These are phyloP conservation scores for Metarhizium album DNA, from an alignment of 2,329 filamentous ascomycete species.

Conservation along the genomic window DNA sequence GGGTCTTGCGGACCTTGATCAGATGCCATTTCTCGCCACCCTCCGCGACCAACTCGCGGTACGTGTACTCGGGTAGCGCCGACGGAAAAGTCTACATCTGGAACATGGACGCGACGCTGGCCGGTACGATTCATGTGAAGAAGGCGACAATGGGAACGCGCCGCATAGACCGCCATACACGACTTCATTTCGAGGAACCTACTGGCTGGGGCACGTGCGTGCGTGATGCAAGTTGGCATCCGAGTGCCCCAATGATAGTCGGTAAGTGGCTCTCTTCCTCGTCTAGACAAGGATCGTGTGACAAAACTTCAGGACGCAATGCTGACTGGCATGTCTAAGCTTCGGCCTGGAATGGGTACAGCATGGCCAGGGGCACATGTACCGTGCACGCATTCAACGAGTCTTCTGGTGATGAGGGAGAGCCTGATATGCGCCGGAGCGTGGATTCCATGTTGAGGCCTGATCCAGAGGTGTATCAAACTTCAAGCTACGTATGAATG, in stretches of 20 bases:
- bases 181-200: slow-evolving; percentile 45
- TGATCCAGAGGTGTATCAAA: slow-evolving; percentile 15
- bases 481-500: background rate
- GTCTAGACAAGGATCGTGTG: no score
- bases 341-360: slow-evolving; percentile 73
- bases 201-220: slow-evolving; percentile 66
- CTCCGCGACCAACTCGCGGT: slow-evolving; percentile 74
- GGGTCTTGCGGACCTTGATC: slow-evolving; percentile 80
- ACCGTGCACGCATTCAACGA: slow-evolving; percentile 72
- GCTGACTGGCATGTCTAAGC: slow-evolving; percentile 34
- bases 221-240: slow-evolving; percentile 85
- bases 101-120: slow-evolving; percentile 83
- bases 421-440: slow-evolving; percentile 41
- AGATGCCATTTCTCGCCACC: slow-evolving; percentile 91
- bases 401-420: slow-evolving; percentile 51
- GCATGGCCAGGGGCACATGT: slow-evolving; percentile 62
- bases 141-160: slow-evolving; percentile 55
- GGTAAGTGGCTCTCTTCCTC: slow-evolving; percentile 29
- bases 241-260: slow-evolving; percentile 67
- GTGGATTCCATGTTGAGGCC: slow-evolving; percentile 49
- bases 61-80: slow-evolving; percentile 85
- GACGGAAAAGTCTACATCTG: slow-evolving; percentile 87
- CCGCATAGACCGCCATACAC: slow-evolving; percentile 41
- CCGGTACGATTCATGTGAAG: slow-evolving; percentile 67
- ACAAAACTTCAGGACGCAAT: no score